Evolutionary conservation across 2,329 filamentous ascomycete species (phyloP).

Genomic region (Lasiodiplodia citricola): DNA sequence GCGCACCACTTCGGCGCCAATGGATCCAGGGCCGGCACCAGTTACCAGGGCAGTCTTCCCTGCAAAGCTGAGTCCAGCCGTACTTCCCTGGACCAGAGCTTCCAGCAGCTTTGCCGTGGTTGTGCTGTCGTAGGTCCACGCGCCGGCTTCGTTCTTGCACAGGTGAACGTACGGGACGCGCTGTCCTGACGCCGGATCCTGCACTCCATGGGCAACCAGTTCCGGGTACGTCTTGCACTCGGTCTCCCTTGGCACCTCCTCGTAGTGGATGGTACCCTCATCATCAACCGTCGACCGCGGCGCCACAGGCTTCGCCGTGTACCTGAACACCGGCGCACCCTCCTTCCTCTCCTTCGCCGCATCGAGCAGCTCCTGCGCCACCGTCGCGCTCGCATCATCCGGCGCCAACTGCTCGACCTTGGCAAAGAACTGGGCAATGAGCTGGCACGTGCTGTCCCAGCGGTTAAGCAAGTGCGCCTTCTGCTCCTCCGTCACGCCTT

Average conservation of each 20-base stretch:
- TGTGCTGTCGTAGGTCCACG: neutral
- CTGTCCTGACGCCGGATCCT: neutral
- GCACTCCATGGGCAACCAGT: constrained; percentile 63
- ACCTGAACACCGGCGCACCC: constrained; percentile 73
- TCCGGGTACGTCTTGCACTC: constrained; percentile 86
- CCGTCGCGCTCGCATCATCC: constrained; percentile 92
- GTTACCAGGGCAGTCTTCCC: constrained; percentile 44
- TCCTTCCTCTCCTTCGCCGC: constrained; percentile 97
- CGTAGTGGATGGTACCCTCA: constrained; percentile 60
- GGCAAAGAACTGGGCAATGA: constrained; percentile 99
- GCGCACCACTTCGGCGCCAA: constrained; percentile 42
- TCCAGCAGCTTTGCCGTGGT: neutral
- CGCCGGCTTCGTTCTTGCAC: neutral
- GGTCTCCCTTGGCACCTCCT: constrained; percentile 55
- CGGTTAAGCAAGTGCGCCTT: constrained; percentile 99
- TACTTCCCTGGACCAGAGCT: neutral
- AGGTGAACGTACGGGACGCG: neutral
- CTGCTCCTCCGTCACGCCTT: constrained; percentile 98
- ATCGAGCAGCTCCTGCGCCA: constrained; percentile 94
- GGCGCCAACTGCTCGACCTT: constrained; percentile 92
- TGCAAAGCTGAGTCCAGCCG: constrained; percentile 30
- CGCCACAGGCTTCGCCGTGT: neutral
- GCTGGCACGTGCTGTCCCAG: constrained; percentile 90
- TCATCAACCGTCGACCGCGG: constrained; percentile 70
- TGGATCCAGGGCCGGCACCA: constrained; percentile 45